Conservation (phyloP, 129 eudicot species). For the Centaurea solstitialis region DNA sequence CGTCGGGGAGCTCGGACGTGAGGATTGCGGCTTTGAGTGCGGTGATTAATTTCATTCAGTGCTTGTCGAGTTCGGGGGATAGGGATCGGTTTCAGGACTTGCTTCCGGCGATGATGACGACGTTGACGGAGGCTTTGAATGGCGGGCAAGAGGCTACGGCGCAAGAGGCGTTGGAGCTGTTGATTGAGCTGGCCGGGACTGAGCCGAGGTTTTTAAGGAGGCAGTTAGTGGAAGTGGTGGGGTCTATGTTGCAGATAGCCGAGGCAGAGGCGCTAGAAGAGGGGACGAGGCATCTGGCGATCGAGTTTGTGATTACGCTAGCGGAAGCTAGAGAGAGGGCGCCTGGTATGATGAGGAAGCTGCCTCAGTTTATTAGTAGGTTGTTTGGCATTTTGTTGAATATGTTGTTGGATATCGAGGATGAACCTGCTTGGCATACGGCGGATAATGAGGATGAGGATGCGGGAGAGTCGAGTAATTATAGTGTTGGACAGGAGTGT, state of each 20-base stretch:
- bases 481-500: constrained; percentile 92
- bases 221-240: constrained; percentile 95
- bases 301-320: constrained; percentile 84
- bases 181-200: constrained; percentile 97
- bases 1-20: constrained; percentile 65
- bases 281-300: constrained; percentile 84
- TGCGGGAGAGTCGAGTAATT: constrained; percentile 88
- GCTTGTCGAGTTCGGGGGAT: constrained; percentile 64
- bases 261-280: constrained; percentile 91
- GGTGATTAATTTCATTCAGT: constrained; percentile 89
- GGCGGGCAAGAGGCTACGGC: constrained; percentile 87
- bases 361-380: constrained; percentile 86
- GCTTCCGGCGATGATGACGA: constrained; percentile 92
- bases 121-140: constrained; percentile 90
- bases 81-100: constrained; percentile 96
- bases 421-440: constrained; percentile 87
- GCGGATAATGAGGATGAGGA: constrained; percentile 88
- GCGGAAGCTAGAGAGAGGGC: constrained; percentile 94
- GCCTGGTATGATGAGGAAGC: constrained; percentile 95
- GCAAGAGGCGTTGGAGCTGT: constrained; percentile 87
- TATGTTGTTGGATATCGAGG: constrained; percentile 83
- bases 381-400: constrained; percentile 67
- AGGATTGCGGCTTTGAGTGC: constrained; percentile 90
- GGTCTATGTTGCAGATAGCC: constrained; percentile 91
- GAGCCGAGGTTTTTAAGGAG: constrained; percentile 96